phyloP scores from a whole-genome alignment of 2,329 filamentous ascomycete species.

The Monilinia laxa region DNA sequence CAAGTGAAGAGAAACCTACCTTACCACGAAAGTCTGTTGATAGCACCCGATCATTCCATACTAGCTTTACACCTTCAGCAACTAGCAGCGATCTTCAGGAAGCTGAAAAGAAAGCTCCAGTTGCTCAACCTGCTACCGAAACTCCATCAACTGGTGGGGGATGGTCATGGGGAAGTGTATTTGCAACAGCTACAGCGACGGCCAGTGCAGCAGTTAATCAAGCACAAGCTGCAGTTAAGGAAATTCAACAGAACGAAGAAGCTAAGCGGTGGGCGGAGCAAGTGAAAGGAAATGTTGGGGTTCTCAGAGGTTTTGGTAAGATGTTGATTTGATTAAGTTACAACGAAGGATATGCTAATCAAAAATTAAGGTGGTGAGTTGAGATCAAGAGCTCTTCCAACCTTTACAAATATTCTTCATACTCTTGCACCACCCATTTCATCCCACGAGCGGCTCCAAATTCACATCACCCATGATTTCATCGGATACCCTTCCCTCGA shows the following conservation, averaged over 20 bases:
- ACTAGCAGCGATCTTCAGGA: conserved; percentile 60
- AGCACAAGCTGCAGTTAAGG: conserved; percentile 87
- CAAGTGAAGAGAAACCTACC: conserved; percentile 59
- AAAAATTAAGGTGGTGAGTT: conserved; percentile 72
- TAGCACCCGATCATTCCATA: conserved; percentile 68
- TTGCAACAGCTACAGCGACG: conserved; percentile 66
- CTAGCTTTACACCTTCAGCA: conserved; percentile 68
- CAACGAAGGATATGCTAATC: conserved; percentile 24
- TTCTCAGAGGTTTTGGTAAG: conserved; percentile 72
- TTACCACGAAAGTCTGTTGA: conserved; percentile 71
- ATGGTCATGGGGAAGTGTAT: conserved; percentile 79
- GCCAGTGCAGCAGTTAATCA: conserved; percentile 78
- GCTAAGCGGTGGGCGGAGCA: conserved; percentile 96
- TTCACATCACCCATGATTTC: conserved; percentile 96
- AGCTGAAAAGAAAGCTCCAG: conserved; percentile 51
- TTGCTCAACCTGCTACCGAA: conserved; percentile 45
- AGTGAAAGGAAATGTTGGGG: conserved; percentile 83
- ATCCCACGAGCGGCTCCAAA: conserved; percentile 92
- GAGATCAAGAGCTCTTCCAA: conserved; percentile 82
- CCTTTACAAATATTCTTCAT: conserved; percentile 91
- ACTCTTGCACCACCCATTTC: conserved; percentile 95
- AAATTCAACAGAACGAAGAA: conserved; percentile 95
- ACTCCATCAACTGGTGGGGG: conserved; percentile 57
- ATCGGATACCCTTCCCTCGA: conserved; percentile 93
- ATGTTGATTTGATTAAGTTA: conserved; percentile 3